These are phyloP conservation scores for Amanita molliuscula DNA, from an alignment of 768 basidiomycete genomes.

Conservation along the genomic window DNA sequence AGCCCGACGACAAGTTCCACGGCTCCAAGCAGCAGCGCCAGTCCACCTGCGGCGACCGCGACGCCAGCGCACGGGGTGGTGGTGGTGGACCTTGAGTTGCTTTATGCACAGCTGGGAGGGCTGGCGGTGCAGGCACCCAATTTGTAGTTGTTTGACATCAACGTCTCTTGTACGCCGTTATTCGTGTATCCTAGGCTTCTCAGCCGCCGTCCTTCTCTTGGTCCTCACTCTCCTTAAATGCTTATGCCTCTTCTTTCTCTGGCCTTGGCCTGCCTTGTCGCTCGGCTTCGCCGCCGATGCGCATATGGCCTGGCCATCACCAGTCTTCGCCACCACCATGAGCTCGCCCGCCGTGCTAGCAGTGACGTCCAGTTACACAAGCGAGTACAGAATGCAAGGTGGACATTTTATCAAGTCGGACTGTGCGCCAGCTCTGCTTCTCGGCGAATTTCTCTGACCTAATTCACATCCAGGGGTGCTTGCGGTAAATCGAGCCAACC, in stretches of 20 bases:
- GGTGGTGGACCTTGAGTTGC: not conserved
- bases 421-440: constrained; percentile 22
- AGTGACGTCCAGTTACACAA: constrained; percentile 29
- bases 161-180: too few relatives aligned
- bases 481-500: constrained; percentile 33
- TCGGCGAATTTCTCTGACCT: constrained; percentile 3
- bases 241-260: constrained; percentile 16
- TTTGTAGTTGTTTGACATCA: not conserved
- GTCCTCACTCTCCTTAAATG: constrained; percentile 9
- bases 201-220: not conserved
- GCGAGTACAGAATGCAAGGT: constrained; percentile 28
- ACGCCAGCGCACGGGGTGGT: too few relatives aligned
- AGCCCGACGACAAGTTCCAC: not conserved
- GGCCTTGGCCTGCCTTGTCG: constrained; percentile 20
- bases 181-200: not conserved
- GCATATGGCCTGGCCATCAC: constrained; percentile 18
- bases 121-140: not conserved
- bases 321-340: constrained; percentile 35
- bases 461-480: constrained; percentile 33
- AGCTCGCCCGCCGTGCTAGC: constrained; percentile 36
- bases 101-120: not conserved
- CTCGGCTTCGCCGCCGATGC: constrained; percentile 27
- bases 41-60: not conserved
- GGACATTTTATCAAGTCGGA: constrained; percentile 49
- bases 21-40: not conserved